Evolutionary conservation across 257 asterid genomes (phyloP).

Genomic region (Osmanthus fragrans): DNA sequence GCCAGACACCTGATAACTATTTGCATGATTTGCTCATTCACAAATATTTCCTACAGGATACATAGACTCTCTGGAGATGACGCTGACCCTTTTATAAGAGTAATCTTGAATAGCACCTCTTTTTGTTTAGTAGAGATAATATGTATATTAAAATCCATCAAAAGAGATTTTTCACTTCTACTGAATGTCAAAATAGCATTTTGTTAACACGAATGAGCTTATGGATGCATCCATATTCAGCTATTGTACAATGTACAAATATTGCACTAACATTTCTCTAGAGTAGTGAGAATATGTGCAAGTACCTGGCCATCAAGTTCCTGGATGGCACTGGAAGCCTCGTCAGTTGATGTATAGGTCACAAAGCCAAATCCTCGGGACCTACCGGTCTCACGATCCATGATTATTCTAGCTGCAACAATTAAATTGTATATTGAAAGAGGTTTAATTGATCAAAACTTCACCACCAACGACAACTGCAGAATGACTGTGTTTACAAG

Average conservation of each 20-base stretch:
- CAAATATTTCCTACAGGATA: background rate
- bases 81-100: background rate
- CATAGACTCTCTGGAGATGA: background rate
- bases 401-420: conserved; percentile 67
- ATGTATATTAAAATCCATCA: background rate
- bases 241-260: background rate
- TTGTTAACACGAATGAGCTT: background rate
- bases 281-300: background rate
- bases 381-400: conserved; percentile 82
- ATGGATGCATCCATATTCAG: background rate
- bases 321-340: conserved; percentile 78
- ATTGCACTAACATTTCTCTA: background rate
- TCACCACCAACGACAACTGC: background rate
- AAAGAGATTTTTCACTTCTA: background rate
- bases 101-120: background rate
- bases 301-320: conserved; percentile 79
- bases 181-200: background rate
- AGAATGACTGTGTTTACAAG: background rate
- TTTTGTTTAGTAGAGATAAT: background rate
- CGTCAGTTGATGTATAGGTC: conserved; percentile 63
- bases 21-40: background rate
- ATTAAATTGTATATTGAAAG: background rate
- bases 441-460: background rate
- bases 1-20: background rate
- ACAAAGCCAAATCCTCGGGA: conserved; percentile 92